Percentiles rank a stretch among this genome's conserved stretches.
Conservation (phyloP, 345 rosid genomes). For the Punica granatum region DNA sequence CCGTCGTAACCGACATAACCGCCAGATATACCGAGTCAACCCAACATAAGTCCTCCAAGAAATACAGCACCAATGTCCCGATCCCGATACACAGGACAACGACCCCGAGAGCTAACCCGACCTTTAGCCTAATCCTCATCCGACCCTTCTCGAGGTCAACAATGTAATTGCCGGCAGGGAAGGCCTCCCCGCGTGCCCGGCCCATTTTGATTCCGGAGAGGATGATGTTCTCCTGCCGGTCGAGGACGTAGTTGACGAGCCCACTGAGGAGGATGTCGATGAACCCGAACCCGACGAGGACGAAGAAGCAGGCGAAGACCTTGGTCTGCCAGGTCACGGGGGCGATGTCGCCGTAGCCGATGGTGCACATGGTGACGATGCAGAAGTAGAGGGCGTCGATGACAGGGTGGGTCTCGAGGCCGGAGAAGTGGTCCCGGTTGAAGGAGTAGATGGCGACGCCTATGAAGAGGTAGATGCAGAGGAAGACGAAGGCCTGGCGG, state of each 20-base stretch:
- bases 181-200: slow-evolving; percentile 15
- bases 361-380: slow-evolving; percentile 78
- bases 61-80: slow-evolving; percentile 45
- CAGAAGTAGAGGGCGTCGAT: slow-evolving; percentile 78
- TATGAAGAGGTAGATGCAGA: slow-evolving; percentile 41
- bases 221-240: slow-evolving; percentile 56
- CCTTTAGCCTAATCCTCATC: slow-evolving; percentile 82
- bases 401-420: slow-evolving; percentile 69
- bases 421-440: slow-evolving; percentile 52
- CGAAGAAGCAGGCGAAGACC: slow-evolving; percentile 59
- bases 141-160: slow-evolving; percentile 62
- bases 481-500: slow-evolving; percentile 49
- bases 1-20: slow-evolving; percentile 78
- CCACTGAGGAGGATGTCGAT: slow-evolving; percentile 58
- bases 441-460: slow-evolving; percentile 58
- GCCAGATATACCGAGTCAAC: slow-evolving; percentile 63
- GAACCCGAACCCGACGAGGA: slow-evolving; percentile 64
- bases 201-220: slow-evolving; percentile 34
- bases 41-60: slow-evolving; percentile 45
- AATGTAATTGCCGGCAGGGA: slow-evolving; percentile 42
- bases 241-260: slow-evolving; percentile 54
- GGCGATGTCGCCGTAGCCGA: slow-evolving; percentile 77
- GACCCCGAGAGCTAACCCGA: slow-evolving; percentile 55
- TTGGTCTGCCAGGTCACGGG: slow-evolving; percentile 56
- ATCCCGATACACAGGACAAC: slow-evolving; percentile 54